phyloP scores from a whole-genome alignment of 495 filamentous ascomycete species.

The Xylaria telfairii region DNA sequence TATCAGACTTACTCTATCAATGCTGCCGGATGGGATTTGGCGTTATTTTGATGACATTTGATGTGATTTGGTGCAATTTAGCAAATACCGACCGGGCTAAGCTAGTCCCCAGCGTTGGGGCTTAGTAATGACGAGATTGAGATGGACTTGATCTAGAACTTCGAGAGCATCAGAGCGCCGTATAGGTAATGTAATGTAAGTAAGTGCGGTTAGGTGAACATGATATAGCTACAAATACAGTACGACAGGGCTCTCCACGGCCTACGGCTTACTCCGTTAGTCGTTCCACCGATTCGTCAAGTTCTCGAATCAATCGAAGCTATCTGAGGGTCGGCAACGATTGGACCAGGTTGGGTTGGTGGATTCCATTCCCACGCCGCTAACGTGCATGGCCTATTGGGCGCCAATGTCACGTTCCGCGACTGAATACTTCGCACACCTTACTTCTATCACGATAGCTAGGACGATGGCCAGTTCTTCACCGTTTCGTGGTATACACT shows the following conservation, averaged over 20 bases:
- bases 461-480: background rate
- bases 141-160: background rate
- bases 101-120: background rate
- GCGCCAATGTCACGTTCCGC: background rate
- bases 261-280: slow-evolving; percentile 8
- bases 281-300: background rate
- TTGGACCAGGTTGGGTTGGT: background rate
- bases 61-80: slow-evolving; percentile 9
- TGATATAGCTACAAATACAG: too few relatives aligned
- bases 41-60: slow-evolving; percentile 18
- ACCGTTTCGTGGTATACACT: background rate
- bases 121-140: slow-evolving; percentile 12
- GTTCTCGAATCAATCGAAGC: slow-evolving; percentile 12
- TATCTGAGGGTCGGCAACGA: background rate
- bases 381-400: slow-evolving; percentile 17
- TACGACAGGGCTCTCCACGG: too few relatives aligned
- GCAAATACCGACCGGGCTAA: background rate
- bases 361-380: background rate
- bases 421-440: background rate
- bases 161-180: slow-evolving; percentile 4
- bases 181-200: too few relatives aligned
- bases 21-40: background rate
- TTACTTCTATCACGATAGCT: background rate
- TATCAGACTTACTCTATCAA: background rate
- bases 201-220: background rate